These are phyloP conservation scores for Helotiales sp. DNA, from an alignment of 2,329 filamentous ascomycete species.

Conservation along the genomic window DNA sequence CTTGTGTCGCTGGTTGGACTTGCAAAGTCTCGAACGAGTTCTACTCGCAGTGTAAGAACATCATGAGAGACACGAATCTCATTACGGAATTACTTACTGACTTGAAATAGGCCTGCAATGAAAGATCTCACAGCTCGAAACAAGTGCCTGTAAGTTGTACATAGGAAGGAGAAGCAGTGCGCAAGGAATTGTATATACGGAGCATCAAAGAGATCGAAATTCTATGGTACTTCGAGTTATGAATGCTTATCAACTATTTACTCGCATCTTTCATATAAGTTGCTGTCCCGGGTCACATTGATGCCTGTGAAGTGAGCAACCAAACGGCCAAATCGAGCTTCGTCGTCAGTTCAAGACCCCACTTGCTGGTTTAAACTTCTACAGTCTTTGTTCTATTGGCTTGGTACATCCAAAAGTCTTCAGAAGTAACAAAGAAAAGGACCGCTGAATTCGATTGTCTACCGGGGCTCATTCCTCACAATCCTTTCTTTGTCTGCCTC, in stretches of 20 bases:
- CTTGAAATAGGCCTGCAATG: neutral
- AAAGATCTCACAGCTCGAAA: neutral
- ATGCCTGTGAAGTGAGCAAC: neutral
- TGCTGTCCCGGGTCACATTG: neutral
- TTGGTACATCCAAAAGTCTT: neutral
- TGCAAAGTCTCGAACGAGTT: slow-evolving; percentile 27
- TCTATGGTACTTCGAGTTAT: neutral
- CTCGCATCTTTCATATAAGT: neutral
- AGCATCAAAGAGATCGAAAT: neutral
- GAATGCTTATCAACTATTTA: neutral
- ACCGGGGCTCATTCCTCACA: neutral
- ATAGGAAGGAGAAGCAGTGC: neutral
- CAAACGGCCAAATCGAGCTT: neutral
- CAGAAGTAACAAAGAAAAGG: neutral
- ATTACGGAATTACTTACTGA: neutral
- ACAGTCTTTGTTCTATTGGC: neutral
- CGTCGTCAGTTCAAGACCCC: neutral
- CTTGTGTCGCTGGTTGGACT: slow-evolving; percentile 28
- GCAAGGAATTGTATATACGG: neutral
- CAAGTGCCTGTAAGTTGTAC: neutral
- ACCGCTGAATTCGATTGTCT: neutral
- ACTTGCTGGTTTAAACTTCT: neutral
- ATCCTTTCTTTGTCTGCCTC: neutral
- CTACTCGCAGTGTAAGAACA: slow-evolving; percentile 29
- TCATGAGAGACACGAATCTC: neutral